Conservation (phyloP, 225 moss, liverwort and hornwort species). For the Pseudoscleropodium purum region DNA sequence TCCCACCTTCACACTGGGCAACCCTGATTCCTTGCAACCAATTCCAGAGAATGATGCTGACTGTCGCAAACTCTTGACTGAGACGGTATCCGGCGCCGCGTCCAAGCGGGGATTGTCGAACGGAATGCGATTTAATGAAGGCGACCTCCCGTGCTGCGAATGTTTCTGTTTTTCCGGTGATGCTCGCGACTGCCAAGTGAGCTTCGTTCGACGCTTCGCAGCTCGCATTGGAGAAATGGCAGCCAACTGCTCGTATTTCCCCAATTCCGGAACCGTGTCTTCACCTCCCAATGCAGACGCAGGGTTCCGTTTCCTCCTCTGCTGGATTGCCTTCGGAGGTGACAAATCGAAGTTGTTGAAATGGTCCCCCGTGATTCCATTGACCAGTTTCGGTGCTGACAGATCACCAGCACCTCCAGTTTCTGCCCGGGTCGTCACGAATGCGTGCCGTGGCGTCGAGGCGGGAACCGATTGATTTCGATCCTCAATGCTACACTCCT, state of each 20-base stretch:
- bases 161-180: constrained; percentile 20
- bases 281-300: constrained; percentile 1
- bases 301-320: constrained; percentile 27
- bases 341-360: constrained; percentile 20
- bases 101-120: constrained; percentile 8
- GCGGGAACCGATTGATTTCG: background rate
- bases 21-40: constrained; percentile 21
- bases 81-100: constrained; percentile 1
- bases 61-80: constrained; percentile 22
- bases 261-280: background rate
- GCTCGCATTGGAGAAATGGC: constrained; percentile 17
- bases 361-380: background rate
- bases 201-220: constrained; percentile 38
- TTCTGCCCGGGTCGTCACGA: constrained; percentile 28
- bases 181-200: constrained; percentile 39
- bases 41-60: constrained; percentile 45
- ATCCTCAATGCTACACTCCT: background rate
- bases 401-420: background rate
- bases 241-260: constrained; percentile 1
- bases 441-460: constrained; percentile 12
- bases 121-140: constrained; percentile 16
- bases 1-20: background rate
- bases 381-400: background rate
- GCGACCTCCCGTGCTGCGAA: constrained; percentile 22
- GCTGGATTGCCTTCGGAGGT: constrained; percentile 23